Conservation (phyloP, 352 stramenopile genomes). For the Phytopythium boreale region DNA sequence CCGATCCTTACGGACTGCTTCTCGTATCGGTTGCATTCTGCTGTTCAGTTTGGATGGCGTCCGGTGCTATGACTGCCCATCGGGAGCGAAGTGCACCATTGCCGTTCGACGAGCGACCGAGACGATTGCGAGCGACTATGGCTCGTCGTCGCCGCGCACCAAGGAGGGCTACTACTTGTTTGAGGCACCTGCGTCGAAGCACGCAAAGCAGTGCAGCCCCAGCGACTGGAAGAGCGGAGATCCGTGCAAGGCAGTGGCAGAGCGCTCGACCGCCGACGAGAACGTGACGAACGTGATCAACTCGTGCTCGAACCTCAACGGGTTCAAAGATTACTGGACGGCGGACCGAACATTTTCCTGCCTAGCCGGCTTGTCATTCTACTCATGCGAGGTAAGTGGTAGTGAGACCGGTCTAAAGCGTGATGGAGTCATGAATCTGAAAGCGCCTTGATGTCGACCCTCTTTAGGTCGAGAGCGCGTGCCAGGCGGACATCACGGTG, state of each 20-base stretch:
- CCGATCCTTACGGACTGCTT: no score
- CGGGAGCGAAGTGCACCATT: conserved; percentile 43
- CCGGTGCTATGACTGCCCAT: conserved; percentile 52
- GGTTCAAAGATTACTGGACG: conserved; percentile 57
- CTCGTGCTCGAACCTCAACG: conserved; percentile 23
- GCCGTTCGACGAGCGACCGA: conserved; percentile 53
- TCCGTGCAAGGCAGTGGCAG: conserved; percentile 37
- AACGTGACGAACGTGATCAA: conserved; percentile 38
- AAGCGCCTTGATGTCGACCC: neutral
- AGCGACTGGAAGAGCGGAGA: conserved; percentile 41
- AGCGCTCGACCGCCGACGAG: conserved; percentile 4
- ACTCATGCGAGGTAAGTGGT: conserved; percentile 50
- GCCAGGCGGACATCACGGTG: conserved; percentile 46
- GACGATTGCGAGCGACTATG: conserved; percentile 33
- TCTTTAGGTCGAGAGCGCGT: conserved; percentile 40
- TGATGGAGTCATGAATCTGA: neutral
- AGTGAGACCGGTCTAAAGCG: neutral
- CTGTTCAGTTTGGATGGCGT: conserved; percentile 45
- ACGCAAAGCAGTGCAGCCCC: conserved; percentile 25
- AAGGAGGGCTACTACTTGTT: conserved; percentile 59
- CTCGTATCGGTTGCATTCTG: no score
- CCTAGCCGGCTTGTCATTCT: conserved; percentile 50
- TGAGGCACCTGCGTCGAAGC: conserved; percentile 37
- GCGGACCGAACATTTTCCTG: conserved; percentile 59
- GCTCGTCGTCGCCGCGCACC: conserved; percentile 52